A percentile compares a stretch with the other conserved stretches of the same genome.
Evolutionary conservation across 345 rosid species (phyloP).

Genomic region (Ricinus communis): DNA sequence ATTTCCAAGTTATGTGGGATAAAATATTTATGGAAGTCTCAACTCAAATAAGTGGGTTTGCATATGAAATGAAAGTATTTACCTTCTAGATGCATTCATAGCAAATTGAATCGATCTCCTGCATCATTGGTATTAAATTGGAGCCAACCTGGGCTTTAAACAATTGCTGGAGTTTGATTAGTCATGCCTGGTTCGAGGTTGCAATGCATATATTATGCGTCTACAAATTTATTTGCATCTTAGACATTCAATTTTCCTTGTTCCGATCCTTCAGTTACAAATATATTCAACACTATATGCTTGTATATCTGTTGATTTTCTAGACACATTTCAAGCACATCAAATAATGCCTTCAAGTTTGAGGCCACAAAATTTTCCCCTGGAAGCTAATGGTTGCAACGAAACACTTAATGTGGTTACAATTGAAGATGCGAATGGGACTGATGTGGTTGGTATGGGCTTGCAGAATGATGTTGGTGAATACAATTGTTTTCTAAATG

Average conservation of each 20-base stretch:
- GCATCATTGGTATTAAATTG: neutral
- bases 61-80: neutral
- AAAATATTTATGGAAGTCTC: neutral
- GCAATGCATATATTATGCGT: neutral
- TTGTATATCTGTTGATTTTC: constrained; percentile 27
- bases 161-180: neutral
- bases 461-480: constrained; percentile 94
- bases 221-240: neutral
- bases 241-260: neutral
- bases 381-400: constrained; percentile 33
- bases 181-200: neutral
- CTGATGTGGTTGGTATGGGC: constrained; percentile 69
- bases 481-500: constrained; percentile 96
- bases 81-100: neutral
- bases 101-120: neutral
- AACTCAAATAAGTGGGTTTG: neutral
- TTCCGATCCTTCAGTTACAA: neutral
- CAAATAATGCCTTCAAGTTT: constrained; percentile 44
- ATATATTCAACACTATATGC: constrained; percentile 10
- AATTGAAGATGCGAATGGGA: constrained; percentile 31
- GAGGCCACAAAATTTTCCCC: constrained; percentile 27
- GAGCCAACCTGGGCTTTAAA: neutral
- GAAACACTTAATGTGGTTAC: constrained; percentile 36
- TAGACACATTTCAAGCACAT: constrained; percentile 68
- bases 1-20: neutral